These are phyloP conservation scores for Myrica gale DNA, from an alignment of 306 rosid species.

Conservation along the genomic window DNA sequence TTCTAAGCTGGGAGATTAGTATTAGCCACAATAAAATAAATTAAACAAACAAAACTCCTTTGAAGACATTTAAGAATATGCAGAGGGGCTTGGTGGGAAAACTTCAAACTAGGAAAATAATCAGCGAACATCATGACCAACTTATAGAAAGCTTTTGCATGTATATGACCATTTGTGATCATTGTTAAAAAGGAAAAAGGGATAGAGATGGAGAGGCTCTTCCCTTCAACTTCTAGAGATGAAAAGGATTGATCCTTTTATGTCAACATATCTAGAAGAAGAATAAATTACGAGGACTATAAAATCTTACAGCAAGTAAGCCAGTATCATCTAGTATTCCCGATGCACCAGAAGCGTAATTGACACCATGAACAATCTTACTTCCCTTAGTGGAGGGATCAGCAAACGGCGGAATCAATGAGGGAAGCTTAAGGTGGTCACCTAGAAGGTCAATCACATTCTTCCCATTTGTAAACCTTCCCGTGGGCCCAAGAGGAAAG, in stretches of 20 bases:
- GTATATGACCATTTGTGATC: too few species aligned
- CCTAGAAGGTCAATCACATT: conserved; percentile 46
- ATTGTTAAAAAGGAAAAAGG: too few species aligned
- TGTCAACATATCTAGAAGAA: neutral
- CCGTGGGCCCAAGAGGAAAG: conserved; percentile 44
- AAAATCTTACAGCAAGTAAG: conserved; percentile 32
- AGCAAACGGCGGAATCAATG: conserved; percentile 34
- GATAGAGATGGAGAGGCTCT: too few species aligned
- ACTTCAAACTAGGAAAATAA: too few species aligned
- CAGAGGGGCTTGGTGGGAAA: too few species aligned
- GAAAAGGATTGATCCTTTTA: neutral
- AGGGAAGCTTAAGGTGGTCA: conserved; percentile 35
- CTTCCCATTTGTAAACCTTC: conserved; percentile 54
- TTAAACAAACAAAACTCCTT: too few species aligned
- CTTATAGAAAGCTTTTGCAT: too few species aligned
- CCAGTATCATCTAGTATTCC: conserved; percentile 55
- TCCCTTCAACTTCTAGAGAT: neutral
- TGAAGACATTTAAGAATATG: too few species aligned
- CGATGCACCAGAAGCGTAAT: conserved; percentile 50
- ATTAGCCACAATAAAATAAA: too few species aligned
- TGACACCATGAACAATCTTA: conserved; percentile 42
- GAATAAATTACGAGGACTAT: neutral
- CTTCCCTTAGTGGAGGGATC: conserved; percentile 40
- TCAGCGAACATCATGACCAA: too few species aligned
- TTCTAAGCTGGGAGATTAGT: too few species aligned